Evolutionary conservation across 257 asterid species (phyloP).

Genomic region (Scutellaria baicalensis): DNA sequence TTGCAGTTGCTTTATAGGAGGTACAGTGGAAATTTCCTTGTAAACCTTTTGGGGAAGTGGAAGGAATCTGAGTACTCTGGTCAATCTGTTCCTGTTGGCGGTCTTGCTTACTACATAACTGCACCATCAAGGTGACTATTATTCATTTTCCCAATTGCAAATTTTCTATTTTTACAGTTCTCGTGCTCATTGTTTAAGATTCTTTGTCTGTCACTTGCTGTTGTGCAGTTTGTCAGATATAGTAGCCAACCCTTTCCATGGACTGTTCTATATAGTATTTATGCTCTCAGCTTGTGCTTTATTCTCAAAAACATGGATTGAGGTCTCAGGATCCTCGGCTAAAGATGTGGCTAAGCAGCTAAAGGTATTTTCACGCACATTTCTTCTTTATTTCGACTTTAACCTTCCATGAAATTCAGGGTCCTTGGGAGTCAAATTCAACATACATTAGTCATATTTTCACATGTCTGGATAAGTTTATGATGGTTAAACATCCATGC

Average conservation of each 20-base stretch:
- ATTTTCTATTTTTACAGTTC: neutral
- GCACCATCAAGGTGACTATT: slow-evolving; percentile 75
- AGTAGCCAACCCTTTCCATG: slow-evolving; percentile 32
- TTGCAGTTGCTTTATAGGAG: slow-evolving; percentile 58
- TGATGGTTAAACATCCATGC: neutral
- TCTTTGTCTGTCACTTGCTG: neutral
- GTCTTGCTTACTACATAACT: slow-evolving; percentile 78
- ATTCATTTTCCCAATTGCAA: neutral
- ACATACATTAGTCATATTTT: neutral
- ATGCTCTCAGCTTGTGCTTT: slow-evolving; percentile 37
- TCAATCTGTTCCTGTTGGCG: slow-evolving; percentile 76
- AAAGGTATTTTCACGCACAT: slow-evolving; percentile 38
- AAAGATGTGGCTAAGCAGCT: slow-evolving; percentile 43
- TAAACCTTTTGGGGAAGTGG: slow-evolving; percentile 76
- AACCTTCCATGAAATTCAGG: neutral
- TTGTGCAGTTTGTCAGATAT: slow-evolving; percentile 32
- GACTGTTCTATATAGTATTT: slow-evolving; percentile 25
- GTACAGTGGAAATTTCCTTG: slow-evolving; percentile 71
- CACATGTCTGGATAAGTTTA: neutral
- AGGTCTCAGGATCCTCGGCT: slow-evolving; percentile 35
- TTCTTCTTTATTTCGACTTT: neutral
- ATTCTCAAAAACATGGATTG: slow-evolving; percentile 36
- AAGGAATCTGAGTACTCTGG: slow-evolving; percentile 83
- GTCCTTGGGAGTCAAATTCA: neutral
- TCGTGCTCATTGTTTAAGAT: neutral